Evolutionary conservation across 257 asterid genomes (phyloP).

Genomic region (Lavandula angustifolia): DNA sequence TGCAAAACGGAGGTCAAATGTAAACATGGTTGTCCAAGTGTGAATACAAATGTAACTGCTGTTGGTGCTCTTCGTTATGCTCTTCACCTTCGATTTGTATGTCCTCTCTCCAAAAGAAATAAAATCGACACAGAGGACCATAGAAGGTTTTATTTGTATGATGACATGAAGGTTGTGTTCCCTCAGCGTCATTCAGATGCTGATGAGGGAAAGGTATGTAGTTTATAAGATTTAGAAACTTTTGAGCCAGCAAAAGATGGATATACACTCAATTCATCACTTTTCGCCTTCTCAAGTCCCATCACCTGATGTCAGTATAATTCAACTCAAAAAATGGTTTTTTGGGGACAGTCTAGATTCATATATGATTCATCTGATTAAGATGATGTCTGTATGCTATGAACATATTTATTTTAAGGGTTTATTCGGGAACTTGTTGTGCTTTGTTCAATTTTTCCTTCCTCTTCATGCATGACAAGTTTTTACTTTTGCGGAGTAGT

Average conservation of each 20-base stretch:
- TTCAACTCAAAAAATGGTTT: neutral
- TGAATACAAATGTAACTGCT: constrained; percentile 39
- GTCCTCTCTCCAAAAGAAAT: constrained; percentile 46
- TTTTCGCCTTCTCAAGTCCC: neutral
- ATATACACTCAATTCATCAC: neutral
- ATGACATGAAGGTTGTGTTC: constrained; percentile 68
- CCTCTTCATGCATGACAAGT: neutral
- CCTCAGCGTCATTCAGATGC: constrained; percentile 81
- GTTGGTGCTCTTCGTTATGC: constrained; percentile 72
- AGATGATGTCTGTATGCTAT: neutral
- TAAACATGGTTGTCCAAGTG: constrained; percentile 39
- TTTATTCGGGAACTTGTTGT: neutral
- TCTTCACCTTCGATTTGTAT: constrained; percentile 67
- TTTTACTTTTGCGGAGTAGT: neutral
- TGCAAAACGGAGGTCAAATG: constrained; percentile 36
- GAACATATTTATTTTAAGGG: neutral
- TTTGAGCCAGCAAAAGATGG: neutral
- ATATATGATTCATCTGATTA: too few species aligned
- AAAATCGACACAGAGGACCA: constrained; percentile 28
- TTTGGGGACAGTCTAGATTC: neutral
- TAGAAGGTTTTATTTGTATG: constrained; percentile 61
- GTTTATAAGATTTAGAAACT: constrained; percentile 1
- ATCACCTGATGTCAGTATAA: constrained; percentile 1
- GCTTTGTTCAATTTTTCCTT: neutral
- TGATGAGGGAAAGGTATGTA: constrained; percentile 75